Evolutionary conservation across 345 rosid species (phyloP), one percentile per base, ranked within the genome.

Genomic region (Eucalyptus brandiana): DNA sequence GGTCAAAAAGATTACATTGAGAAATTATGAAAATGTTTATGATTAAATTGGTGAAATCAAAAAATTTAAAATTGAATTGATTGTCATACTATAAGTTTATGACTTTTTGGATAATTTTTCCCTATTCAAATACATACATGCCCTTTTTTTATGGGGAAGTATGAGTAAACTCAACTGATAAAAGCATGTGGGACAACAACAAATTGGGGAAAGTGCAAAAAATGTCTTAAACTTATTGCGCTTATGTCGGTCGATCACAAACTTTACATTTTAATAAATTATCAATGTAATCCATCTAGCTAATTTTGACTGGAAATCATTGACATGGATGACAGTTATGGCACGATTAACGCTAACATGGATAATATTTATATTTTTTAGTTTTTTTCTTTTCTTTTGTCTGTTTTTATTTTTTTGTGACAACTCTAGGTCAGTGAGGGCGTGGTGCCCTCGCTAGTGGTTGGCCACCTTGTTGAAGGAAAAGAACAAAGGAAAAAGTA

Each of bases 341-440:
- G 30, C 30, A 24, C 0, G 3, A 56, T 56, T 23, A 56, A 5
- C 0, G 6, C 3, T 0, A 1, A 56, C 13, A 56, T 56, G 0
- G 1, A 56, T 56, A 1, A 6, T 3, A 56, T 24, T 24, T 56
- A 9, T 56, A 23, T 24, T 56, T 56, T 56, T 56, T 56, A 8
- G 24, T 4, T 56, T 56, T 56, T 56, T 56, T 9, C 5, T 54
- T 56, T 9, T 56, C 1, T 56, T 53, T 53, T 53, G 11, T 53
- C 5, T 24, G 1, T 56, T 56, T 53, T 8, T 53, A 0, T 19
- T 53, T 53, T 56, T 56, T 56, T 56, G 13, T 56, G 12, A 56
- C 62, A 56, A 24, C 62, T 56, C 6, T 56, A 26, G 62, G 62
- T 56, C 1, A 9, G 1, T 2, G 13, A 56, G 13, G 62, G 62